A percentile compares a stretch with the other conserved stretches of the same genome.
phyloP scores from a whole-genome alignment of 1,284 basidiomycete genomes.

The Anthracocystis walkeri region DNA sequence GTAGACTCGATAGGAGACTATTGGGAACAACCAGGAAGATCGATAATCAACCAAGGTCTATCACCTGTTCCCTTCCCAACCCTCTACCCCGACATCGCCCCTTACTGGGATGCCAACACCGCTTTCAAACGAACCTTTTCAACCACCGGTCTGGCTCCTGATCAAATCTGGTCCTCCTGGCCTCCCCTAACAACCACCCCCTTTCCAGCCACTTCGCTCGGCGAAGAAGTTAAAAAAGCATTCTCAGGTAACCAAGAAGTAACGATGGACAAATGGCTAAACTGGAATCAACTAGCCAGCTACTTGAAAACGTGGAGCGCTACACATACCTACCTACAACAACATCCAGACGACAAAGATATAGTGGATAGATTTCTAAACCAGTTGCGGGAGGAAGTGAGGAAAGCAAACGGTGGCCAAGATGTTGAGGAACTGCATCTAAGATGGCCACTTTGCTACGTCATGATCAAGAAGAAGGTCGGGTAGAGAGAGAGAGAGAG shows the following conservation, averaged over 20 bases:
- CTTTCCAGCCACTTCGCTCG: not conserved
- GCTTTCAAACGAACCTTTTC: constrained; percentile 38
- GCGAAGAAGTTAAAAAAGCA: not conserved
- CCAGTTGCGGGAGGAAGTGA: constrained; percentile 16
- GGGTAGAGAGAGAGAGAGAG: not conserved
- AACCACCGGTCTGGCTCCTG: constrained; percentile 10
- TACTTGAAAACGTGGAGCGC: constrained; percentile 82
- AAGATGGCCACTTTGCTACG: constrained; percentile 49
- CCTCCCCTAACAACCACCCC: constrained; percentile 16
- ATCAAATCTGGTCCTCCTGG: constrained; percentile 42
- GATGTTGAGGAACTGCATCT: constrained; percentile 33
- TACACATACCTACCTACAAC: constrained; percentile 78
- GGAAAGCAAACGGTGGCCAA: constrained; percentile 21
- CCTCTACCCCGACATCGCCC: constrained; percentile 70
- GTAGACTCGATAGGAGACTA: constrained; percentile 77
- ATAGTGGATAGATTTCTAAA: constrained; percentile 45
- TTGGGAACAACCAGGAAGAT: constrained; percentile 84
- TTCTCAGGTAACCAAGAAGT: constrained; percentile 10
- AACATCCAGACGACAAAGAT: constrained; percentile 75
- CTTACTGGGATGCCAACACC: constrained; percentile 53
- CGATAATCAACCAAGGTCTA: constrained; percentile 80
- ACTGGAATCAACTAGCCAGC: constrained; percentile 76
- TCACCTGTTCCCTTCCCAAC: constrained; percentile 77
- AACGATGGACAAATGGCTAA: constrained; percentile 75
- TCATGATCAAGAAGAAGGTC: constrained; percentile 50